phyloP scores from a whole-genome alignment of 2,329 filamentous ascomycete species.

The Podosphaera aphanis region DNA sequence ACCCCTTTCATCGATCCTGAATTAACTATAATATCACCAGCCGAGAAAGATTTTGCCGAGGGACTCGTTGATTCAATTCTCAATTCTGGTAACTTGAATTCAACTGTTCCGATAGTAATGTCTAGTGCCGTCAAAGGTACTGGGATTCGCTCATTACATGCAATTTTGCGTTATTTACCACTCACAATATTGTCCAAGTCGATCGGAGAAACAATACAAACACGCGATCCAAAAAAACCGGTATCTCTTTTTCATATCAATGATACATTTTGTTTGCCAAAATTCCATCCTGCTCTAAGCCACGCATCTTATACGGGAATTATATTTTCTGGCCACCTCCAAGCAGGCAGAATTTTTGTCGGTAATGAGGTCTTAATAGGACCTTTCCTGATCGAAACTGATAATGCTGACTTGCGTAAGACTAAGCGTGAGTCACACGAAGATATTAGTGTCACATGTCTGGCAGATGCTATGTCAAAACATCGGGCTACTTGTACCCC shows the following conservation, averaged over 20 bases:
- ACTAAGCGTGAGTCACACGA: slow-evolving; percentile 27
- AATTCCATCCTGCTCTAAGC: slow-evolving; percentile 29
- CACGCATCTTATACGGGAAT: slow-evolving; percentile 28
- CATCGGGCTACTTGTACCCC: slow-evolving; percentile 21
- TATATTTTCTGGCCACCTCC: slow-evolving; percentile 68
- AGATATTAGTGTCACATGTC: slow-evolving; percentile 19
- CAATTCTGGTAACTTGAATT: slow-evolving; percentile 15
- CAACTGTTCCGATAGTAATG: slow-evolving; percentile 58
- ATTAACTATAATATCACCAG: slow-evolving; percentile 29
- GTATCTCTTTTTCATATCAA: slow-evolving; percentile 66
- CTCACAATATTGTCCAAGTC: slow-evolving; percentile 34
- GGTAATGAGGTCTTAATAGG: slow-evolving; percentile 61
- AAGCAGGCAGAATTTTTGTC: slow-evolving; percentile 53
- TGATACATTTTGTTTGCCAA: slow-evolving; percentile 59
- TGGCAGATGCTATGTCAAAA: slow-evolving; percentile 5
- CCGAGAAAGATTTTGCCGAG: slow-evolving; percentile 34
- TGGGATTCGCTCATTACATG: slow-evolving; percentile 62
- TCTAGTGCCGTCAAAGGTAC: slow-evolving; percentile 70
- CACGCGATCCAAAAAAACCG: slow-evolving; percentile 33
- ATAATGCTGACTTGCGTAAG: slow-evolving; percentile 18
- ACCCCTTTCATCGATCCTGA: slow-evolving; percentile 22
- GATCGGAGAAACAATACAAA: slow-evolving; percentile 28
- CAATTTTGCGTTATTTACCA: slow-evolving; percentile 54
- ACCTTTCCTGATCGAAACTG: slow-evolving; percentile 42
- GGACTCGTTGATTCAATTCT: slow-evolving; percentile 28